Conservation (phyloP, 495 filamentous ascomycete species). For the Aspergillus baeticus region DNA sequence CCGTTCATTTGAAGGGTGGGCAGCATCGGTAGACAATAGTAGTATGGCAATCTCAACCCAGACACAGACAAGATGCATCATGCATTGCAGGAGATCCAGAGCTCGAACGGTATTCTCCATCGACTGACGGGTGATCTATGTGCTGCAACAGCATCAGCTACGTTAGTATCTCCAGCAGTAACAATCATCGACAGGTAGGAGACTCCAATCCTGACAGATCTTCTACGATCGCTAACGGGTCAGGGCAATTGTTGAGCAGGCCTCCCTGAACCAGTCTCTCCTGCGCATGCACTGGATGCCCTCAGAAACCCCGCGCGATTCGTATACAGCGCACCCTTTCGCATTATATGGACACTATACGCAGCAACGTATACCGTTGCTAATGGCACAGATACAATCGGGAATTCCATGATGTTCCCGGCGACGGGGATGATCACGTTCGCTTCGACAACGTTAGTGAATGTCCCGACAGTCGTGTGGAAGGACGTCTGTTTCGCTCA, state of each 20-base stretch:
- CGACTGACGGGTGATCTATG: conserved; percentile 19
- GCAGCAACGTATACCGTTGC: conserved; percentile 85
- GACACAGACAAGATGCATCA: too few relatives aligned
- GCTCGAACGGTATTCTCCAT: background rate
- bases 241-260: conserved; percentile 75
- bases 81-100: background rate
- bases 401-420: conserved; percentile 36
- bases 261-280: conserved; percentile 71
- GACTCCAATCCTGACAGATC: too few relatives aligned
- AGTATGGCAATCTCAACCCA: too few relatives aligned
- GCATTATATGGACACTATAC: conserved; percentile 79
- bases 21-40: too few relatives aligned
- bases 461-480: conserved; percentile 42
- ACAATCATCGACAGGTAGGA: conserved; percentile 41
- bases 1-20: too few relatives aligned
- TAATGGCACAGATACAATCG: conserved; percentile 60
- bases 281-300: conserved; percentile 58
- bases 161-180: conserved; percentile 38
- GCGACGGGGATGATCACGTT: conserved; percentile 41
- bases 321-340: conserved; percentile 72
- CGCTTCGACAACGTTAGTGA: conserved; percentile 37
- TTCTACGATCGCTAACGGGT: too few relatives aligned
- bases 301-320: conserved; percentile 65
- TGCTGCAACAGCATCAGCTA: conserved; percentile 39
- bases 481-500: conserved; percentile 49